These are phyloP conservation scores for Marchantia paleacea DNA, from an alignment of 225 moss, liverwort and hornwort genomes.

Conservation along the genomic window DNA sequence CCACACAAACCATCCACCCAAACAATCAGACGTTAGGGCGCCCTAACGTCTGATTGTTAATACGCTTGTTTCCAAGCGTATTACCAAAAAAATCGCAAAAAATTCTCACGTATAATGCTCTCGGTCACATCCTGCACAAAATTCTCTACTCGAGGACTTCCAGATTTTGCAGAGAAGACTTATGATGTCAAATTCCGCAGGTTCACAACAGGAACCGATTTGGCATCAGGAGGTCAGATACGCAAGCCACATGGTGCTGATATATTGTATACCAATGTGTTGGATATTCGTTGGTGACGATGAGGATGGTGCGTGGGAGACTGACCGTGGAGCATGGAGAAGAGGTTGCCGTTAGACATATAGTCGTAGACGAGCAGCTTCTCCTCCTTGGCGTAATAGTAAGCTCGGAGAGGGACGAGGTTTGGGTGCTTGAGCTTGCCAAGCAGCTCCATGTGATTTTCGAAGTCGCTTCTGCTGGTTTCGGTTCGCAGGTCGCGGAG, in stretches of 20 bases:
- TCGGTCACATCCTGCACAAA: too few relatives aligned
- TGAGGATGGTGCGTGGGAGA: background rate
- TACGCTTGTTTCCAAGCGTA: too few relatives aligned
- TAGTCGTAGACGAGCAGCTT: slow-evolving; percentile 79
- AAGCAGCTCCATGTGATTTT: slow-evolving; percentile 61
- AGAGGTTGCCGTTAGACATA: slow-evolving; percentile 77
- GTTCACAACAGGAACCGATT: too few relatives aligned
- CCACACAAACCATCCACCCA: background rate
- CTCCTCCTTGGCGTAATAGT: slow-evolving; percentile 77
- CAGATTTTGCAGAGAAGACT: too few relatives aligned
- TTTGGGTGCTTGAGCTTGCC: slow-evolving; percentile 69
- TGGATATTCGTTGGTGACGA: background rate
- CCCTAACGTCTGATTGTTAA: background rate
- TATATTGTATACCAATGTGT: background rate
- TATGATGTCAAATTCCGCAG: too few relatives aligned
- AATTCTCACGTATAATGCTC: too few relatives aligned
- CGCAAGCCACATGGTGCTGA: too few relatives aligned
- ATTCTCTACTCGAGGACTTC: too few relatives aligned
- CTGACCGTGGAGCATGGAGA: slow-evolving; percentile 71
- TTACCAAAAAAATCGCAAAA: too few relatives aligned
- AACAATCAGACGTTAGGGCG: background rate
- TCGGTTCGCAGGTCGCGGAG: slow-evolving; percentile 56
- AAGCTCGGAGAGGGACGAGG: slow-evolving; percentile 64
- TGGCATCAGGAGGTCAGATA: too few relatives aligned
- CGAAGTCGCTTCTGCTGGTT: slow-evolving; percentile 65